A percentile compares a stretch with the other conserved stretches of the same genome.
These are phyloP conservation scores for Blastocystis sp. DNA, from an alignment of 352 stramenopile species.

Conservation along the genomic window DNA sequence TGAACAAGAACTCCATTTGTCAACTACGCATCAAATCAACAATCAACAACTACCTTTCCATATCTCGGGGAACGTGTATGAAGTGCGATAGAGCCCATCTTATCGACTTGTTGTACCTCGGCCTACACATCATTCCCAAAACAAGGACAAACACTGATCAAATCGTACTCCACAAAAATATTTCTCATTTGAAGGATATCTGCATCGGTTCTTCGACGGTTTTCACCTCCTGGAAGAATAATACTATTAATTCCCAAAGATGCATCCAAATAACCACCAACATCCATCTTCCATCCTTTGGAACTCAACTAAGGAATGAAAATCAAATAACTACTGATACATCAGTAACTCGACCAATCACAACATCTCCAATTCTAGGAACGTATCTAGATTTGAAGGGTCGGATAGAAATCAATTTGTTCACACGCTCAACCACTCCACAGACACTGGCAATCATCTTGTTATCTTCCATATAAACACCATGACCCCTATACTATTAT, in stretches of 20 bases:
- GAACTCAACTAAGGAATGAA: slow-evolving; percentile 5
- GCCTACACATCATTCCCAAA: slow-evolving; percentile 7
- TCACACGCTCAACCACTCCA: slow-evolving; percentile 64
- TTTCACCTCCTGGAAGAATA: slow-evolving; percentile 61
- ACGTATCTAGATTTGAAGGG: slow-evolving; percentile 54
- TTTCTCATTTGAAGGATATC: slow-evolving; percentile 63
- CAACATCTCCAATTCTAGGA: slow-evolving; percentile 66
- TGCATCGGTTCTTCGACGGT: slow-evolving; percentile 25
- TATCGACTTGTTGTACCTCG: slow-evolving; percentile 47
- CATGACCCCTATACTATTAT: slow-evolving; percentile 11
- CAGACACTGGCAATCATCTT: slow-evolving; percentile 65
- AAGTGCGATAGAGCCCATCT: neutral
- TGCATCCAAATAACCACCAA: slow-evolving; percentile 10
- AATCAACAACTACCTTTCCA: slow-evolving; percentile 5
- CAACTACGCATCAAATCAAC: neutral
- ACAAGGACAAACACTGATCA: slow-evolving; percentile 39
- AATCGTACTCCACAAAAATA: slow-evolving; percentile 43
- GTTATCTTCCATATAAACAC: slow-evolving; percentile 35
- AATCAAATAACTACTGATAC: neutral
- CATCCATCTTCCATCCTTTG: slow-evolving; percentile 35
- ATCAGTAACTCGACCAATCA: slow-evolving; percentile 38
- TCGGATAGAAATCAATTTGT: slow-evolving; percentile 63
- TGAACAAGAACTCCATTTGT: slow-evolving; percentile 37
- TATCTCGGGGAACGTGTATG: slow-evolving; percentile 65
- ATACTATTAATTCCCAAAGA: slow-evolving; percentile 58